Evolutionary conservation across 345 rosid genomes (phyloP).

Genomic region (Turritis glabra): DNA sequence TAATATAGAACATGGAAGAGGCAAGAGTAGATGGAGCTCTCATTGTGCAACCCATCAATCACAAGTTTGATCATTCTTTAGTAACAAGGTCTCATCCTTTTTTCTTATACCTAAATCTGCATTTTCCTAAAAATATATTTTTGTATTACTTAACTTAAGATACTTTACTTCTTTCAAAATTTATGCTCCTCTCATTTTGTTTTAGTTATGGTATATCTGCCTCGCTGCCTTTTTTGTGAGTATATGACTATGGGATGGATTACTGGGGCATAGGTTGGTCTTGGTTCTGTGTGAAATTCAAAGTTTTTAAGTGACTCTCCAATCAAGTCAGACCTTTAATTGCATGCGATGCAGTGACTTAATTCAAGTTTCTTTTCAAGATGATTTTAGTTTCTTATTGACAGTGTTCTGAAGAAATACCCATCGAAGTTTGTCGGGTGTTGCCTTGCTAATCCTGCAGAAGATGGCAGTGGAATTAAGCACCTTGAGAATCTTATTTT

Average conservation of each 20-base stretch:
- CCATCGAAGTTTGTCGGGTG: constrained; percentile 87
- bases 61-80: constrained; percentile 88
- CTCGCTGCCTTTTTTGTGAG: not conserved
- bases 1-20: constrained; percentile 74
- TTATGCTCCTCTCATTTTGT: constrained; percentile 19
- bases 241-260: not conserved
- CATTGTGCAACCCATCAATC: constrained; percentile 94
- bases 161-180: not conserved
- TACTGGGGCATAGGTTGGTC: not conserved
- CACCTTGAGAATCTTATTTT: constrained; percentile 75
- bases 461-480: constrained; percentile 74
- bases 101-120: constrained; percentile 6
- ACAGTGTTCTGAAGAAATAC: constrained; percentile 70
- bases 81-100: constrained; percentile 62
- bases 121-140: not conserved
- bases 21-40: constrained; percentile 93
- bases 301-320: not conserved
- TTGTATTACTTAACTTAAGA: not conserved
- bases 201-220: not conserved
- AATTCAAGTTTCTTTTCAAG: not conserved
- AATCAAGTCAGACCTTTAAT: not conserved
- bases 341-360: not conserved
- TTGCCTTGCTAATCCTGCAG: constrained; percentile 95
- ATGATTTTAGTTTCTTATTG: constrained; percentile 12
- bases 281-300: not conserved